These are phyloP conservation scores for Ogataea parapolymorpha DNA, from an alignment of 805 yeast genomes.

Conservation along the genomic window DNA sequence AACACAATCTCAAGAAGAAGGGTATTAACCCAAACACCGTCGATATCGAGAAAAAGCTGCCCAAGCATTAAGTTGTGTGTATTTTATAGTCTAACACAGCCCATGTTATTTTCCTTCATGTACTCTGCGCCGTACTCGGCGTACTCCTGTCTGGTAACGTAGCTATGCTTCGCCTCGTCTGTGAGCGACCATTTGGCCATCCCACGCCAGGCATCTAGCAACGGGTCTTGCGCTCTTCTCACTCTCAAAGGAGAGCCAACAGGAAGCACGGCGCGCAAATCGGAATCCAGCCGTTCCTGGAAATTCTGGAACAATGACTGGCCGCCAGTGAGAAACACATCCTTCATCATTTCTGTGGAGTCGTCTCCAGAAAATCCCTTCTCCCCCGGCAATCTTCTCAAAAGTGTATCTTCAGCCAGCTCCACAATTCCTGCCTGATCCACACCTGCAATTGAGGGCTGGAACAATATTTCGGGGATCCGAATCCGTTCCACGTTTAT, in stretches of 20 bases:
- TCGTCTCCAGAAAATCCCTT: constrained; percentile 52
- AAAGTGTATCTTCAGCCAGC: constrained; percentile 61
- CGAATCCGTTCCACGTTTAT: constrained; percentile 86
- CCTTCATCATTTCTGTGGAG: constrained; percentile 45
- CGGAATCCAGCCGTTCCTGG: constrained; percentile 62
- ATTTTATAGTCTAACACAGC: constrained; percentile 35
- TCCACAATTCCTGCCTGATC: constrained; percentile 96
- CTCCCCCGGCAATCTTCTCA: constrained; percentile 55
- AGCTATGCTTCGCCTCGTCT: constrained; percentile 40
- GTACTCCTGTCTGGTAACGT: constrained; percentile 68
- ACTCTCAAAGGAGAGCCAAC: constrained; percentile 58
- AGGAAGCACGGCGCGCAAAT: constrained; percentile 71
- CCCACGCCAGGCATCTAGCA: constrained; percentile 88
- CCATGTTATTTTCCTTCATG: constrained; percentile 79
- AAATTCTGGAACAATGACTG: constrained; percentile 63
- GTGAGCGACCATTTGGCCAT: constrained; percentile 75
- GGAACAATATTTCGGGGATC: constrained; percentile 88
- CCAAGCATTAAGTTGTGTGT: constrained; percentile 2
- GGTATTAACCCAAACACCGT: constrained; percentile 65
- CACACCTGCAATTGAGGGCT: constrained; percentile 90
- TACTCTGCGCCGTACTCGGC: constrained; percentile 89
- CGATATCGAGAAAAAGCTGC: constrained; percentile 28
- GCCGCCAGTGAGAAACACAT: constrained; percentile 87
- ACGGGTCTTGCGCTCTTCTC: constrained; percentile 62
- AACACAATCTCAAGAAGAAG: constrained; percentile 60